A percentile compares a stretch with the other conserved stretches of the same genome.
Evolutionary conservation across 495 filamentous ascomycete genomes (phyloP).

Genomic region (Penicillium desertorum): DNA sequence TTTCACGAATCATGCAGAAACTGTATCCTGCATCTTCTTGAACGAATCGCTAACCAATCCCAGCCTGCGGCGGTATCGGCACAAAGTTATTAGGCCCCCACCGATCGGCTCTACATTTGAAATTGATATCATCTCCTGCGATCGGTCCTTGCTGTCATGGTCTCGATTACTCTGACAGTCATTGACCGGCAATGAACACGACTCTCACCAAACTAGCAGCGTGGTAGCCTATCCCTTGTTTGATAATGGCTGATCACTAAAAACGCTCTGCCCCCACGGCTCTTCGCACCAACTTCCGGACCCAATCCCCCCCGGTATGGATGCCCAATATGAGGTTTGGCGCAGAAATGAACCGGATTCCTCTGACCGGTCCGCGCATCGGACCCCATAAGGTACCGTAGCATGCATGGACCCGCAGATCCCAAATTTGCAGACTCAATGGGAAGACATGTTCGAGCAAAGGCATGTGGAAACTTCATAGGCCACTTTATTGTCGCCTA

Average conservation of each 20-base stretch:
- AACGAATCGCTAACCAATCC: constrained; percentile 25
- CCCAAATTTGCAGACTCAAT: constrained; percentile 1
- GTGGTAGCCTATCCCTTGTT: background rate
- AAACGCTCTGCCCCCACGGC: constrained; percentile 1
- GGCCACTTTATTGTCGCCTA: background rate
- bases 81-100: constrained; percentile 44
- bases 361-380: constrained; percentile 3
- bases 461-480: background rate
- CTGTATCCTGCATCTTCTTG: background rate
- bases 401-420: background rate
- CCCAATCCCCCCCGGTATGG: constrained; percentile 3
- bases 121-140: constrained; percentile 19
- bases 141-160: constrained; percentile 20
- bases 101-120: constrained; percentile 24
- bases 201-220: constrained; percentile 1
- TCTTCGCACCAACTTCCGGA: constrained; percentile 10
- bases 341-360: constrained; percentile 5
- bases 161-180: constrained; percentile 15
- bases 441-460: background rate
- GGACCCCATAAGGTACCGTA: background rate
- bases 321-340: constrained; percentile 6
- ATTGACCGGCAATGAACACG: constrained; percentile 13
- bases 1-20: background rate
- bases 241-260: background rate
- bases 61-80: constrained; percentile 50